Evolutionary conservation across 139 green algal species (phyloP).

Genomic region (Coelastrella sp.): DNA sequence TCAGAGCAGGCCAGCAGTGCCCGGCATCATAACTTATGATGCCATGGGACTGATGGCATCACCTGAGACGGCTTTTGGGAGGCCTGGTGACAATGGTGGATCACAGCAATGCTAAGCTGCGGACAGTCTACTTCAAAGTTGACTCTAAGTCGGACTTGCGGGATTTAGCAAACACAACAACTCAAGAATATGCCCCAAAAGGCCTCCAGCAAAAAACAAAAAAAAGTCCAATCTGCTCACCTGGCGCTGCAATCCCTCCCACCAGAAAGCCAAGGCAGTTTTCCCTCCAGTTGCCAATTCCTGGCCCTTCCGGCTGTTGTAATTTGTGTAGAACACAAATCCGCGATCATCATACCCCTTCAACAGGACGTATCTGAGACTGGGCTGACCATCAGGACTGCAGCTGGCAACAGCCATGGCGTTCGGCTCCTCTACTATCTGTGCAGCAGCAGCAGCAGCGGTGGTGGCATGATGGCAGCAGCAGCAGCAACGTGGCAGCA

Average conservation of each 20-base stretch:
- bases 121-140: no score
- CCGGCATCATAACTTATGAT: no score
- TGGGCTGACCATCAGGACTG: conserved; percentile 57
- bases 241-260: conserved; percentile 84
- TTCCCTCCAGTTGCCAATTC: conserved; percentile 23
- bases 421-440: conserved; percentile 82
- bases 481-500: not conserved
- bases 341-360: conserved; percentile 81
- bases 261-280: conserved; percentile 85
- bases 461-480: not conserved
- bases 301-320: conserved; percentile 72
- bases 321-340: conserved; percentile 96
- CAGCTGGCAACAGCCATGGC: conserved; percentile 80
- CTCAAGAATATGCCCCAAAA: no score
- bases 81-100: no score
- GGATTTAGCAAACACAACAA: no score
- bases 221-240: not conserved
- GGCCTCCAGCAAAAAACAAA: no score
- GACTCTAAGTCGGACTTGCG: no score
- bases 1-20: no score
- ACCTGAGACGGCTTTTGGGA: no score
- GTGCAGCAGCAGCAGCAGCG: not conserved
- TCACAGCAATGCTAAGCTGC: no score
- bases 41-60: no score
- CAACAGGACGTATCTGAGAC: conserved; percentile 86